Conservation (phyloP, 202 grass and related monocot species). For the Carex arenaria region DNA sequence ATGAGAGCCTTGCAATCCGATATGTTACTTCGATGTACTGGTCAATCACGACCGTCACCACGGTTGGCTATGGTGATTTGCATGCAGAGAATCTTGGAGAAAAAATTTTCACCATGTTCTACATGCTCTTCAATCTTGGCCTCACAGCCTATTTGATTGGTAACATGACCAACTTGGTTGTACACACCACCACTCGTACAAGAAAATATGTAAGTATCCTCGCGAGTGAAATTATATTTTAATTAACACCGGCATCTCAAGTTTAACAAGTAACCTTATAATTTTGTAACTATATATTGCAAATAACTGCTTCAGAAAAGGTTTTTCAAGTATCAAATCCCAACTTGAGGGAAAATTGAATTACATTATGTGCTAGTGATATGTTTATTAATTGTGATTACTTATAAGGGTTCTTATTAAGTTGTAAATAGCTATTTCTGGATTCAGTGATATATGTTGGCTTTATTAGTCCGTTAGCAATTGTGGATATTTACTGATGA, state of each 20-base stretch:
- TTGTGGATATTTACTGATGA: background rate
- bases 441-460: background rate
- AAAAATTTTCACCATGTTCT: constrained; percentile 89
- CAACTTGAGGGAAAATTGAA: background rate
- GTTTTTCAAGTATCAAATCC: background rate
- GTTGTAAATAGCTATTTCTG: background rate
- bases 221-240: background rate
- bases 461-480: background rate
- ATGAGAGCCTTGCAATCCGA: constrained; percentile 51
- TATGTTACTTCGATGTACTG: constrained; percentile 94
- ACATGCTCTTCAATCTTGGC: constrained; percentile 99
- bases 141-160: constrained; percentile 98
- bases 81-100: constrained; percentile 83
- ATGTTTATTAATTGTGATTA: background rate
- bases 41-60: constrained; percentile 98
- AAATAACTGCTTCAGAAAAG: background rate
- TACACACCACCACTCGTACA: constrained; percentile 86
- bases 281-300: background rate
- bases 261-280: constrained; percentile 10
- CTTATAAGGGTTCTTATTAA: background rate
- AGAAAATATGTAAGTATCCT: constrained; percentile 76
- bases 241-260: background rate
- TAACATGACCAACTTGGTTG: constrained; percentile 99
- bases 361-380: background rate
- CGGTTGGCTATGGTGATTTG: constrained; percentile 95